phyloP scores from a whole-genome alignment of 768 basidiomycete genomes.

The Hortiboletus flavorubellus region DNA sequence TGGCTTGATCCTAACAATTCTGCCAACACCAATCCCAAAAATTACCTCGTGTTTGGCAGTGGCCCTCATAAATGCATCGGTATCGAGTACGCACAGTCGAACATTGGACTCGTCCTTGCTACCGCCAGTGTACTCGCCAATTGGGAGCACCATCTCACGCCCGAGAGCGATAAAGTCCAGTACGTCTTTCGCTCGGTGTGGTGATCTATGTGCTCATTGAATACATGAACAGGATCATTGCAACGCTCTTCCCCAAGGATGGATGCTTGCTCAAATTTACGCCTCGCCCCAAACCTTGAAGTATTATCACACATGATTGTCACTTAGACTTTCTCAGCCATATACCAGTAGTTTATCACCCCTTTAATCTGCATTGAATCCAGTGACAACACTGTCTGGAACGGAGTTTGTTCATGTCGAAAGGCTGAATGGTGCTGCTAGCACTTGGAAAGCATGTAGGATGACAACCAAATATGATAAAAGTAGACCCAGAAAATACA shows the following conservation, averaged over 20 bases:
- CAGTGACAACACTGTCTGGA: neutral
- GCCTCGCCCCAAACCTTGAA: slow-evolving; percentile 44
- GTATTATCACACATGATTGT: neutral
- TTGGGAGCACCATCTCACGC: slow-evolving; percentile 86
- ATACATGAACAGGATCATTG: slow-evolving; percentile 64
- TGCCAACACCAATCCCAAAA: slow-evolving; percentile 84
- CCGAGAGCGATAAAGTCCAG: slow-evolving; percentile 76
- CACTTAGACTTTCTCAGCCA: neutral
- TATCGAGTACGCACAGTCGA: slow-evolving; percentile 88
- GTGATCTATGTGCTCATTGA: neutral
- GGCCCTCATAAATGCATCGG: slow-evolving; percentile 94
- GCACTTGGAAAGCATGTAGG: neutral
- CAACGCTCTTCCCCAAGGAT: slow-evolving; percentile 96
- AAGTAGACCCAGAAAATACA: neutral
- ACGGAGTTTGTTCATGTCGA: neutral
- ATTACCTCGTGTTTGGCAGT: slow-evolving; percentile 93
- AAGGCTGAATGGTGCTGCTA: neutral
- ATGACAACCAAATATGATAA: neutral
- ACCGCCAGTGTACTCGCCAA: slow-evolving; percentile 77
- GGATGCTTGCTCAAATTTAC: slow-evolving; percentile 79
- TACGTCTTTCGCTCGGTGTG: slow-evolving; percentile 38
- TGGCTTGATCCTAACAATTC: slow-evolving; percentile 83
- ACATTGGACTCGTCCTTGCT: slow-evolving; percentile 82
- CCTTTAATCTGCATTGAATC: slow-evolving; percentile 14
- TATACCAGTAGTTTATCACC: slow-evolving; percentile 14